Base-by-base conservation (phyloP, 495 filamentous ascomycete genomes). In the Filosporella fistucella region DNA sequence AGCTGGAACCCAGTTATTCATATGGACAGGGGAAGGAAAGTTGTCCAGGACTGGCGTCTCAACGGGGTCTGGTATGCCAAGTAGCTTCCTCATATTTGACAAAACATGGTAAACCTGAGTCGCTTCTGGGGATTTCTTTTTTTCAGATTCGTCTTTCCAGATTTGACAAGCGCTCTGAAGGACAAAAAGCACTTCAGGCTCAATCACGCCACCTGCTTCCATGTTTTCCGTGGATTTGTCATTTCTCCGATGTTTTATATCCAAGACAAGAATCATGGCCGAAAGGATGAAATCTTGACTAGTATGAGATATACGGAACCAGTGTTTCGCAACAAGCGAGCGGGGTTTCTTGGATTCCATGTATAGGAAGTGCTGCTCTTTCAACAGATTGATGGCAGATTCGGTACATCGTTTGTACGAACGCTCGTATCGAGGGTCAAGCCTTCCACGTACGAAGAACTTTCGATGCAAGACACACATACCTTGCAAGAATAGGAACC, bases 221-320 rank as follows among this genome's bases (percentile, higher is more conserved):
- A 17, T 4, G 13, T 29, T 34, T 6, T n/a, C 12, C 6, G 41
- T 18, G 2, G 16, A 25, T 6, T 18, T 24, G 9, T 30, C 34
- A 8, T 28, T 22, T 20, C 37, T 38, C 25, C 55, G 13, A 55
- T 68, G 69, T 49, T 72, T 67, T 22, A 96, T 67, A 51, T 93
- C 89, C 32, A 94, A 68, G 54, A 80, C 81, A 21, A 97, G 71
- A 42, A 95, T 81, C 86, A 95, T 95, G 2, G 87, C 84, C 2
- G 90, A 88, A 14, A 93, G 80, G n/a, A 94, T 66, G 54, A 91
- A 95, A 52, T 96, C 89, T n/a, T 78, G 73, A 36, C 80, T 84
- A n/a, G 87, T 87, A 5, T 91, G 74, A 0, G 85, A 84, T 2
- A 72, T 68, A 12, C 76, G 85, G 42, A 91, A 78, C 49, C 49